Percentiles rank a stretch among this genome's conserved stretches.
Conservation (phyloP, 768 basidiomycete species). For the Trametes gibbosa region DNA sequence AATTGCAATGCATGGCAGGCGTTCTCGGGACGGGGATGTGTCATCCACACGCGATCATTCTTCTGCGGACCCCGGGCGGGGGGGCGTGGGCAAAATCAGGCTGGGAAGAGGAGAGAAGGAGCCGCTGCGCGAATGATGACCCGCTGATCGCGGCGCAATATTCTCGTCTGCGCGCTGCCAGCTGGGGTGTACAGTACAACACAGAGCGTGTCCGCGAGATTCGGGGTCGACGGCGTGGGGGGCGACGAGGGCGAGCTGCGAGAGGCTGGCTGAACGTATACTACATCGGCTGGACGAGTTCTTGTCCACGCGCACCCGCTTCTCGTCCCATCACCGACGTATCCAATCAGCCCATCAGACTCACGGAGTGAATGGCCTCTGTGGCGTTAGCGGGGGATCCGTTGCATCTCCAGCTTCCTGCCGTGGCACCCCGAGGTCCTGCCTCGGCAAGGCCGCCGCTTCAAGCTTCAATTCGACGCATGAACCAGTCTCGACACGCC, state of each 20-base stretch:
- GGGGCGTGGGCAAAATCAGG: constrained; percentile 1
- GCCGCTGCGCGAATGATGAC: constrained; percentile 14
- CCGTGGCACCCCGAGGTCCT: constrained; percentile 16
- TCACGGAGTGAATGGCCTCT: constrained; percentile 13
- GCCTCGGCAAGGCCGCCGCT: constrained; percentile 14
- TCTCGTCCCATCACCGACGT: constrained; percentile 21
- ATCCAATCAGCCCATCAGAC: constrained; percentile 21
- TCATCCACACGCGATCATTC: constrained; percentile 12
- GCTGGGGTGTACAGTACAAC: background rate
- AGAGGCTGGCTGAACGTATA: background rate
- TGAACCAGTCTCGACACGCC: too few species aligned
- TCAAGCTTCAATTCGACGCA: too few species aligned
- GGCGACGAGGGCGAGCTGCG: background rate
- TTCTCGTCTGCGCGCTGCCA: background rate
- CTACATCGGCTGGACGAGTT: too few species aligned
- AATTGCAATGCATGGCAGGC: background rate
- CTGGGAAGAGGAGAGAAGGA: constrained; percentile 13
- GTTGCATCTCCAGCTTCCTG: constrained; percentile 11
- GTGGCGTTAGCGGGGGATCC: constrained; percentile 19
- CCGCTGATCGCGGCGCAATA: constrained; percentile 20
- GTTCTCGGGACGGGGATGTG: constrained; percentile 1
- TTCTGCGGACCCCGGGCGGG: background rate
- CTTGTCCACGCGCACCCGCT: constrained; percentile 19
- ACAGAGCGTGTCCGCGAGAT: background rate
- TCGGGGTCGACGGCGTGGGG: background rate